Evolutionary conservation across 148 eudicot species (phyloP).

Genomic region (Cornus controversa): DNA sequence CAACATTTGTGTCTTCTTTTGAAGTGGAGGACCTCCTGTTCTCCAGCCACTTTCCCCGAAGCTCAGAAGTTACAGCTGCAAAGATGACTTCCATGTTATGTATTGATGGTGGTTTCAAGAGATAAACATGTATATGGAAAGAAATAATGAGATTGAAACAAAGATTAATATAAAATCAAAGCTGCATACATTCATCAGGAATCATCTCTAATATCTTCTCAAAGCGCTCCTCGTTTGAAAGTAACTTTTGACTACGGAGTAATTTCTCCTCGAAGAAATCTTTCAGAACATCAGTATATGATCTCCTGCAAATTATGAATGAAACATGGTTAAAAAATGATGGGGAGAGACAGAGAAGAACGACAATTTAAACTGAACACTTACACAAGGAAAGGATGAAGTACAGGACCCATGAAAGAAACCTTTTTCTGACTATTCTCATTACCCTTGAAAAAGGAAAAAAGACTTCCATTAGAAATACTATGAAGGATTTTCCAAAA

Average conservation of each 20-base stretch:
- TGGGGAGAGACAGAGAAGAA: neutral
- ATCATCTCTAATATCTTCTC: constrained; percentile 85
- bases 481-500: constrained; percentile 4
- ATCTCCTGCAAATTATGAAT: constrained; percentile 59
- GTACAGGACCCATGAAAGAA: constrained; percentile 47
- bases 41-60: constrained; percentile 80
- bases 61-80: constrained; percentile 75
- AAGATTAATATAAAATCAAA: neutral
- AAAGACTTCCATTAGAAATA: neutral
- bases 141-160: neutral
- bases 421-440: constrained; percentile 71
- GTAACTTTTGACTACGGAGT: constrained; percentile 56
- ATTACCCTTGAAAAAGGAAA: constrained; percentile 48
- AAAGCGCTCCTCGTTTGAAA: constrained; percentile 68
- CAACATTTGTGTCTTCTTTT: constrained; percentile 53
- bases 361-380: constrained; percentile 22
- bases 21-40: constrained; percentile 53
- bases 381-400: constrained; percentile 83
- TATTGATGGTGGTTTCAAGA: constrained; percentile 4
- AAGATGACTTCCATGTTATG: neutral
- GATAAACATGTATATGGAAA: neutral
- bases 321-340: neutral
- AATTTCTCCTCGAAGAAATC: constrained; percentile 59
- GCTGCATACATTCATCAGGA: constrained; percentile 76
- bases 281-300: constrained; percentile 67